Base-by-base conservation (phyloP, 2,329 filamentous ascomycete genomes). In the Calycina herbarum region DNA sequence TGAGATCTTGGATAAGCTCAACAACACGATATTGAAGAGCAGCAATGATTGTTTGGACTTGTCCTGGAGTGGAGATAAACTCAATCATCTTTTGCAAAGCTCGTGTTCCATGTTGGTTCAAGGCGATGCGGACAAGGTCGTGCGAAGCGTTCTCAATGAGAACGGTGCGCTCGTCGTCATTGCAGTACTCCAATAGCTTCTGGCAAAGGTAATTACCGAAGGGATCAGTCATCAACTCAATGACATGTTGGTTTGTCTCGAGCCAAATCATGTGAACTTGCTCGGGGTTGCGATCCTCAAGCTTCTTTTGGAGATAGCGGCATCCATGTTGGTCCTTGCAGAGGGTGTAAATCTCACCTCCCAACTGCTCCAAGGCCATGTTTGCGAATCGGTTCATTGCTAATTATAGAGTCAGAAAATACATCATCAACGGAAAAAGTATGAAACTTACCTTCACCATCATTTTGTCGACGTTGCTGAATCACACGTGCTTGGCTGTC, bases 21-120 rank as follows among this genome's bases (percentile, higher is more conserved):
- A 99, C 95, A 59, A 99, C 95, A 67, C 92, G 88, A 76, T 88
- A 85, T 69, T 89, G 86, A 61, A 99, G 85, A 15, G 95, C 92
- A 63, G 90, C 84, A 70, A 96, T 96, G 77, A 99, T 95, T 71
- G 92, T 90, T 72, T 91, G 84, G 61, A 94, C 91, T 79, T 99
- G 95, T 74, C 91, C 88, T 2, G 88, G 85, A 31, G 92, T 96
- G 62, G 89, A 91, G 74, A 99, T 92, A 77, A 92, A 96, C 79
- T 99, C 95, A 71, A 99, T 99, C 95, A 99, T 99, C 85, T 98
- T 99, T 82, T 99, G 95, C 66, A 99, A 82, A 69, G 95, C 95
- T 63, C 95, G 89, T 66, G 95, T 99, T 72, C 95, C 95, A 77
- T 99, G 95, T 81, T 97, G 94, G 79, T 99, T 98, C 67, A 98